Evolutionary conservation across 1,284 basidiomycete species (phyloP), one percentile per base, ranked within the genome.

Genomic region (Ustilago bromivora): DNA sequence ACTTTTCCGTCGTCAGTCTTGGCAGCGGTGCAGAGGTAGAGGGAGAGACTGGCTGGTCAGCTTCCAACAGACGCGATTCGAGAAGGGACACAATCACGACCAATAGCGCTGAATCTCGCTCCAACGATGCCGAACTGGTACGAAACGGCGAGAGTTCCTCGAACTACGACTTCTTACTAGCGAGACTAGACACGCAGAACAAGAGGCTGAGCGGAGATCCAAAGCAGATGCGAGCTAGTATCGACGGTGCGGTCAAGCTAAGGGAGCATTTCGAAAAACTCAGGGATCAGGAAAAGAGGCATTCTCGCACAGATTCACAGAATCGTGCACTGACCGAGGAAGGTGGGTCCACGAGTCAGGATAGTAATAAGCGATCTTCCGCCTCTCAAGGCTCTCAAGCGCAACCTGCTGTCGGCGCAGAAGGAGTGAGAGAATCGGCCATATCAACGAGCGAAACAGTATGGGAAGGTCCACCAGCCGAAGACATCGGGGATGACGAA

Each of bases 231-330:
- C 66, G 84, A 8, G 71, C 71, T 12, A 82, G 79, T 46, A 66
- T 80, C 31, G 73, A 82, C n/a, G 82, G 83, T 3, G 76, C 78
- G 1, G 82, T 83, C 34, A 85, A 83, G 70, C 54, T 85, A 5
- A 63, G 78, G 10, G 69, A 84, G 57, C 80, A 79, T 61, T 84
- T 84, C 57, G 82, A 83, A 41, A 79, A 80, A 61, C 53, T 84
- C 54, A 73, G 82, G 28, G 75, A 71, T 17, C 71, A 64, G 49
- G 73, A 47, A 11, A 55, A 43, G 58, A 70, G 63, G 0, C 68
- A 57, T 55, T 68, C 62, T 10, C 61, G 72, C 7, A 61, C 57
- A 23, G 75, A 77, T 23, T 66, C 65, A 19, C 74, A 72, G 57
- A 72, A 72, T 31, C 54, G 59, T 1, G 52, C 6, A 4, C 17